Percentiles rank a stretch among this genome's conserved stretches.
Evolutionary conservation across 1,284 basidiomycete species (phyloP).

Genomic region (Coniferiporia weirii): DNA sequence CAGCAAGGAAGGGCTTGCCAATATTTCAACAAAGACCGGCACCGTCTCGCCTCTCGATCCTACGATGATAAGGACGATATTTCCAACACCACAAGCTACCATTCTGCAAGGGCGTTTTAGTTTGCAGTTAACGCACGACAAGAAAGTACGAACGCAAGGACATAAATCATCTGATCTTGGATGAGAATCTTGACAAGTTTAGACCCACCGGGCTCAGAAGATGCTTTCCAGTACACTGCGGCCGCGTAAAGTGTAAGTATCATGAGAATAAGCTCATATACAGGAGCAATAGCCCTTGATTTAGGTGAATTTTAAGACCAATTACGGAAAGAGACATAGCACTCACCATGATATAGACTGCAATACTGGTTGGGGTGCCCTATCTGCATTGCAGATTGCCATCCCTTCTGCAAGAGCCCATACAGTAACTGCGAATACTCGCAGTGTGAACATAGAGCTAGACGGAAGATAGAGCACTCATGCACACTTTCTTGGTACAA

Average conservation of each 20-base stretch:
- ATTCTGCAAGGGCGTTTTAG: not conserved
- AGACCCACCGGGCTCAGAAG: not conserved
- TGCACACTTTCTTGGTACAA: not conserved
- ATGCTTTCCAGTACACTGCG: slow-evolving; percentile 1
- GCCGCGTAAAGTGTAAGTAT: not conserved
- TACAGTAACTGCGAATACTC: not conserved
- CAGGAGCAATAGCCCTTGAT: not conserved
- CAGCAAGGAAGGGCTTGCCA: slow-evolving; percentile 1
- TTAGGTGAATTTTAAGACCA: not conserved
- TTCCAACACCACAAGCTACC: not conserved
- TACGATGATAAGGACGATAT: not conserved
- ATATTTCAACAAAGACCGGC: not conserved
- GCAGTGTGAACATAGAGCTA: not conserved
- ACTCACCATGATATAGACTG: not conserved
- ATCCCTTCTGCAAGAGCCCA: not conserved
- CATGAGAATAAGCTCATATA: slow-evolving; percentile 2
- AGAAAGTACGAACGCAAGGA: not conserved
- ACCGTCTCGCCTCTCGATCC: not conserved
- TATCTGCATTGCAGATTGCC: not conserved
- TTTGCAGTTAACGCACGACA: not conserved
- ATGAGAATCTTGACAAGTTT: slow-evolving; percentile 5
- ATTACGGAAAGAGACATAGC: not conserved
- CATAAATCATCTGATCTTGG: slow-evolving; percentile 5
- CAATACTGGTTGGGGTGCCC: not conserved
- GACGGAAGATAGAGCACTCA: not conserved